phyloP scores from a whole-genome alignment of 2,329 filamentous ascomycete species.

The Trichoderma asperellum region DNA sequence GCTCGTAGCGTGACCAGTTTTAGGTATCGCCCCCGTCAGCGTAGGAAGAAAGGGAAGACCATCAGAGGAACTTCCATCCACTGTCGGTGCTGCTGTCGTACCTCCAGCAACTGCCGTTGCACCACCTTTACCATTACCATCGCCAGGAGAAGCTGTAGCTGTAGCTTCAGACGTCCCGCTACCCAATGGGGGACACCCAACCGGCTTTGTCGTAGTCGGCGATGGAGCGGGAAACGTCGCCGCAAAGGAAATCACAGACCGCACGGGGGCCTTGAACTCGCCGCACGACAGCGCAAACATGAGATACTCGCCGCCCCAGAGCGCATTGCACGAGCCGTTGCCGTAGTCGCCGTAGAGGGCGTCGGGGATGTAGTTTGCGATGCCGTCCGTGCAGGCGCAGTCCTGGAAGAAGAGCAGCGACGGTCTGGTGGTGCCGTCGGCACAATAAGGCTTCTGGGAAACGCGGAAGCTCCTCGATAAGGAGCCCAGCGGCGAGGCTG shows the following conservation, averaged over 20 bases:
- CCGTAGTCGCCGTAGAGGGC: slow-evolving; percentile 23
- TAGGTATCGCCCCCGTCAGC: not conserved
- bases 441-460: slow-evolving; percentile 22
- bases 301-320: slow-evolving; percentile 20
- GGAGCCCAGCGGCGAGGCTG: slow-evolving; percentile 12
- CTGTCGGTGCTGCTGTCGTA: not conserved
- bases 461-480: slow-evolving; percentile 11
- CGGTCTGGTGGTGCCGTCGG: slow-evolving; percentile 21
- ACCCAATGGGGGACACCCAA: slow-evolving; percentile 6
- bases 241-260: slow-evolving; percentile 3
- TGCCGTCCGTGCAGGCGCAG: slow-evolving; percentile 15
- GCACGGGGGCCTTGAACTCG: slow-evolving; percentile 8
- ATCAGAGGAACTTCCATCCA: not conserved
- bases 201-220: not conserved
- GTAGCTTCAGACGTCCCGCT: not conserved
- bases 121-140: not conserved
- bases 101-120: not conserved
- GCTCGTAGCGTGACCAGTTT: not conserved
- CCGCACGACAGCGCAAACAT: slow-evolving; percentile 24
- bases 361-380: slow-evolving; percentile 19
- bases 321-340: slow-evolving; percentile 23
- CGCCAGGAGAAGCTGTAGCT: not conserved
- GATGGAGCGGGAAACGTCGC: slow-evolving; percentile 7
- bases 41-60: not conserved
- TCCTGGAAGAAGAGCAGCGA: slow-evolving; percentile 25